These are phyloP conservation scores for Yamadazyma ubonensis DNA, from an alignment of 805 yeast species.

Conservation along the genomic window DNA sequence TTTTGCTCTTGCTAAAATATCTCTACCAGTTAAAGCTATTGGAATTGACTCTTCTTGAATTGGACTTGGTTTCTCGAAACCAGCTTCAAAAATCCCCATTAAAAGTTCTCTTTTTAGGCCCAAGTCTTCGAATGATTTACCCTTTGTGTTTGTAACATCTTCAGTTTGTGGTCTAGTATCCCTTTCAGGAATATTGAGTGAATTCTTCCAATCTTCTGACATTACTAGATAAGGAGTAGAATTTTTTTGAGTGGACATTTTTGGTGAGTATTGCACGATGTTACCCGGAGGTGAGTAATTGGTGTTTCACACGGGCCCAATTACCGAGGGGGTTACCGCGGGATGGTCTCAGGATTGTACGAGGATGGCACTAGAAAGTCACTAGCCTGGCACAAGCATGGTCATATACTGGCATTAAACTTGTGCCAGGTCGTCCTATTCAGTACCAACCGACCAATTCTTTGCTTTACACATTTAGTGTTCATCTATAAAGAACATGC, in stretches of 20 bases:
- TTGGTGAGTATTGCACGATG: neutral
- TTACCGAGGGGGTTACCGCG: too few relatives aligned
- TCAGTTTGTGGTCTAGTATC: conserved; percentile 97
- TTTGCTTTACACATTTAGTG: too few relatives aligned
- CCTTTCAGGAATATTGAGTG: conserved; percentile 72
- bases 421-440: too few relatives aligned
- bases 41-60: conserved; percentile 98
- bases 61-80: conserved; percentile 97
- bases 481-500: too few relatives aligned
- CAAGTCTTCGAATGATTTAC: conserved; percentile 88
- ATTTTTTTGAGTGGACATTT: neutral
- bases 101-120: conserved; percentile 86
- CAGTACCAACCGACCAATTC: too few relatives aligned
- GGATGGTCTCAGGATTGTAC: neutral
- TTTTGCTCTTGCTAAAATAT: conserved; percentile 94
- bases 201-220: conserved; percentile 58
- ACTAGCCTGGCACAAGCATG: too few relatives aligned
- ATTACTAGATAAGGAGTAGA: neutral
- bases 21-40: conserved; percentile 91
- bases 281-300: neutral
- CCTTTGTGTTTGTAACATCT: conserved; percentile 89
- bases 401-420: too few relatives aligned
- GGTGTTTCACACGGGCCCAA: too few relatives aligned
- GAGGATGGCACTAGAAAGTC: too few relatives aligned
- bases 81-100: conserved; percentile 99